phyloP scores from a whole-genome alignment of 192 early-diverging fungal genomes.

The Phycomyces nitens region DNA sequence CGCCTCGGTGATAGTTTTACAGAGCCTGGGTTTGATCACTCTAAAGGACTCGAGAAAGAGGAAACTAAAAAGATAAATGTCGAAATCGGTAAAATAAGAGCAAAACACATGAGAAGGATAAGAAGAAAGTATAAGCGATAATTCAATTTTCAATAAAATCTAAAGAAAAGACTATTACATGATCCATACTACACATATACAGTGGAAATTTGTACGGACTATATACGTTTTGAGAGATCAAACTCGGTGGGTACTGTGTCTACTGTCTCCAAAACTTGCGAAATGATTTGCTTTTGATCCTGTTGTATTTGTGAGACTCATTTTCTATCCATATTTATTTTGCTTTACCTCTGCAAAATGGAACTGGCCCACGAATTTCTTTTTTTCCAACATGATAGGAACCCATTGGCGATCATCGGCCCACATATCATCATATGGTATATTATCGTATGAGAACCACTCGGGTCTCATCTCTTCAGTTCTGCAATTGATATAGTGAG shows the following conservation, averaged over 20 bases:
- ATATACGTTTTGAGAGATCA: conserved; percentile 4
- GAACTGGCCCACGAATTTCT: conserved; percentile 48
- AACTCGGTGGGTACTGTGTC: conserved; percentile 6
- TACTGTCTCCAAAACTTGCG: neutral
- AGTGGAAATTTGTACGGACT: too few species aligned
- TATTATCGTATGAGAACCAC: conserved; percentile 55
- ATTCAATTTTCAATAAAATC: too few species aligned
- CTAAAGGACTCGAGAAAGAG: neutral
- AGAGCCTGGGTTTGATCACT: neutral
- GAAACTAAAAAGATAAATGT: too few species aligned
- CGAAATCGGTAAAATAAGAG: too few species aligned
- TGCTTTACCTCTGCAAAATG: conserved; percentile 35
- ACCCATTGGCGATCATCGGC: conserved; percentile 66
- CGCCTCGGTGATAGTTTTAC: neutral
- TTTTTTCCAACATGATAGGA: conserved; percentile 43
- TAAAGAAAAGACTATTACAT: too few species aligned
- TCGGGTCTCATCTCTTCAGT: conserved; percentile 75
- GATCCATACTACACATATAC: too few species aligned
- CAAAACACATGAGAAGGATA: too few species aligned
- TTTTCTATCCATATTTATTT: neutral
- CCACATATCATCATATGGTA: conserved; percentile 75
- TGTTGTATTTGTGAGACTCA: neutral
- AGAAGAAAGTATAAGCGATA: too few species aligned
- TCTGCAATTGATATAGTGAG: conserved; percentile 11
- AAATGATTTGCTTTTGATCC: conserved; percentile 21